Evolutionary conservation across 2,329 filamentous ascomycete species (phyloP), one percentile per base, ranked within the genome.

Genomic region (Diaporthe nobilis): DNA sequence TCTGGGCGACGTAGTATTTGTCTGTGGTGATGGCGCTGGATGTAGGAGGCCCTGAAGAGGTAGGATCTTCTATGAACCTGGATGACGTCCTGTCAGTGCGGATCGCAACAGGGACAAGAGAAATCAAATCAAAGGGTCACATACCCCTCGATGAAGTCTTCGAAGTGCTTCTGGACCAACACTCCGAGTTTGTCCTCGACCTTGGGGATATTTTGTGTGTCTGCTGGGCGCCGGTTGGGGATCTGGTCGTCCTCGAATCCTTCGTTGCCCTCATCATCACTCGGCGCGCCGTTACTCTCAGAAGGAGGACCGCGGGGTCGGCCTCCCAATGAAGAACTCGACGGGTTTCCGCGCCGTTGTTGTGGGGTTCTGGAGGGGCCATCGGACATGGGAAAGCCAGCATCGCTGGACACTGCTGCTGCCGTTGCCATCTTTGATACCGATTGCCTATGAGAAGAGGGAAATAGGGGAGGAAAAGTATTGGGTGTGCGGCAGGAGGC

Each of bases 1-100:
- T 95, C 85, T 96, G 94, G 68, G 94, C 94, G 75, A 97, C 89
- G 83, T 97, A 97, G 86, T 95, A 96, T 82, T 94, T 94, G 85
- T 95, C 93, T 37, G 93, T 94, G 5, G 92, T 93, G 61, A 92
- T 88, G 39, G 92, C 92, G 81, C 93, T 95, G 22, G 94, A 93
- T 4, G 90, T 87, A 13, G 93, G 92, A 9, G 88, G 86, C 60
- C 88, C 89, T 20, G 91, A 94, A 4, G 92, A 87, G 8, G 89
- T 86, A 4, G 92, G 92, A 25, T 94, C 92, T 84, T 96, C 94
- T 75, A 91, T 87, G 82, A 93, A 96, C 80, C 89, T 91, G 77
- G 37, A 60, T 3, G 28, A 2, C 1, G 47, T 31, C 17, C 12
- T n/a, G 73, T 77, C 44, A 80, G 73, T 15, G 7, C 22, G 22